Percentiles rank a stretch among this genome's conserved stretches.
These are phyloP conservation scores for Salix purpurea DNA, from an alignment of 345 rosid species.

Conservation along the genomic window DNA sequence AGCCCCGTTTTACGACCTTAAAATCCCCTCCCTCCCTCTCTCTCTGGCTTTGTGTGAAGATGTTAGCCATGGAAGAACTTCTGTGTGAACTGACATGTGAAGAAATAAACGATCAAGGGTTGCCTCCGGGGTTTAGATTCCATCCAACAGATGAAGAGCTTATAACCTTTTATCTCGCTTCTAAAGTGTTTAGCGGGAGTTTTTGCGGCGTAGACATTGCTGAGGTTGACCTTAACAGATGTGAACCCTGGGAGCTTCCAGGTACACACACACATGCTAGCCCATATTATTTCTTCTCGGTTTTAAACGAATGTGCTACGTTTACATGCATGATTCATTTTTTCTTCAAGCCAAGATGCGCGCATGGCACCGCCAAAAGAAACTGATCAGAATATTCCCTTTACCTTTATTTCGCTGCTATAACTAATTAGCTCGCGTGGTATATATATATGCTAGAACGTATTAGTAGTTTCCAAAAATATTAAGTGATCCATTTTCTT, in stretches of 20 bases:
- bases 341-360: background rate
- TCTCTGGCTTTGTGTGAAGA: background rate
- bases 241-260: conserved; percentile 99
- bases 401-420: background rate
- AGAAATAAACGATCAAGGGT: conserved; percentile 61
- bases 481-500: background rate
- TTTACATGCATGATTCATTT: background rate
- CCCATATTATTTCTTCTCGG: background rate
- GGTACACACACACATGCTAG: conserved; percentile 33
- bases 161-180: conserved; percentile 76
- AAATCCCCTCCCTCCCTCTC: background rate
- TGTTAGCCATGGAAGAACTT: conserved; percentile 61
- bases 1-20: background rate
- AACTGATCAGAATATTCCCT: background rate
- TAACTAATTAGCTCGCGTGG: background rate
- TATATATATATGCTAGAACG: background rate
- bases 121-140: conserved; percentile 95
- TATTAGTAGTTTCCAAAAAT: background rate
- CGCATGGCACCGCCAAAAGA: background rate
- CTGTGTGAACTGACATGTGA: conserved; percentile 58
- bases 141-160: conserved; percentile 99
- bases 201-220: conserved; percentile 69
- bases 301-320: background rate
- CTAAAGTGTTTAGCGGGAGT: conserved; percentile 72
- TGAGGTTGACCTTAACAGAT: conserved; percentile 88